Evolutionary conservation across 208 protist genomes (phyloP), one percentile per base, ranked within the genome.

Genomic region (Crithidia bombi): DNA sequence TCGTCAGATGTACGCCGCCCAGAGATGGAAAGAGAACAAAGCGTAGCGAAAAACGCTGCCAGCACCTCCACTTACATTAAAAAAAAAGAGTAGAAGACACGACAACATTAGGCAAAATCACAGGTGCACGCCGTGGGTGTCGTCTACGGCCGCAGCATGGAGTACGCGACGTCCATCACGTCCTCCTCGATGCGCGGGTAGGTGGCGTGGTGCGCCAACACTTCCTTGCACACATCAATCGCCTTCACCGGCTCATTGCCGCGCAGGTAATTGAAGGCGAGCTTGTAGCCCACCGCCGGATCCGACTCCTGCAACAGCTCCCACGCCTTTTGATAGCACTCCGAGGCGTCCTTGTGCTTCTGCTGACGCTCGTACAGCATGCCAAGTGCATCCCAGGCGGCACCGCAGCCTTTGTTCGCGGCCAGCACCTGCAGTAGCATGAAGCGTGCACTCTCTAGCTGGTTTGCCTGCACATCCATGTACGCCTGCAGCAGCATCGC

Each of bases 221-320:
- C 94, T 66, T 87, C 87, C 56, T 96, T 87, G 73, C 96, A 95
- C 30, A 99, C 86, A 46, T 98, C 93, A 81, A 99, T 98, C 14
- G 93, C 92, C 59, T 96, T 82, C 51, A 99, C 83, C 25, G 90
- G 87, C 39, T 91, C 80, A 55, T 89, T 87, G 49, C 93, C 94
- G 77, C 98, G 98, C 61, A 99, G 86, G 69, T 96, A 97, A 82
- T 98, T 98, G 81, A 98, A 98, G 28, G 96, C 96, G 9, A 99
- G 86, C 61, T 98, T 98, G 89, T 94, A 98, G n/a, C 98, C 98
- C 28, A 98, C 79, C 2, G 64, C 75, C 14, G 93, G 92, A 65
- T 95, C 82, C 4, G 64, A 75, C 62, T 97, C 94, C 70, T 91
- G 86, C 54, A 91, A 59, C 44, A 97, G 77, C 47, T 90, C 70